These are phyloP conservation scores for Cytospora piceicola DNA, from an alignment of 2,329 filamentous ascomycete species.

Conservation along the genomic window DNA sequence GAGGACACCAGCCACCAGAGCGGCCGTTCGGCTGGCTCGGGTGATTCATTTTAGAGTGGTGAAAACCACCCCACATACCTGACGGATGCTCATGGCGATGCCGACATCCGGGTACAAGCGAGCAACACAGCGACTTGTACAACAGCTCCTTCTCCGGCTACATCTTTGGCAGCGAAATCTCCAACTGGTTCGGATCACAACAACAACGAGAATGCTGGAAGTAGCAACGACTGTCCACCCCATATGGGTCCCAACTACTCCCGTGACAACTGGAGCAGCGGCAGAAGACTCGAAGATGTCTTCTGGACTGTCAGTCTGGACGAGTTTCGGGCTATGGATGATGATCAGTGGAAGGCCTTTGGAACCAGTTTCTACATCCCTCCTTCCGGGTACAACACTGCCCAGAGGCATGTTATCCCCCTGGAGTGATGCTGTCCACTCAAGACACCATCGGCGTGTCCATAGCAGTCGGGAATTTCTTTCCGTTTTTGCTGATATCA, in stretches of 20 bases:
- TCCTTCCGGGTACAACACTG: slow-evolving; percentile 15
- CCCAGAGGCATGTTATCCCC: slow-evolving; percentile 2
- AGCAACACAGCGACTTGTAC: neutral
- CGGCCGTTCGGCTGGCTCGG: slow-evolving; percentile 7
- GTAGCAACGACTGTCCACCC: neutral
- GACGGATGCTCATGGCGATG: slow-evolving; percentile 6
- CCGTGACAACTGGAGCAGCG: neutral
- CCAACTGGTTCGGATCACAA: neutral
- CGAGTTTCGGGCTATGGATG: slow-evolving; percentile 21
- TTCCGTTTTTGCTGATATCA: neutral
- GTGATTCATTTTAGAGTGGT: slow-evolving; percentile 3
- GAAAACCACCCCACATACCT: neutral
- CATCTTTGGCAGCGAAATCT: too few species aligned
- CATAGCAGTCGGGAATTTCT: neutral
- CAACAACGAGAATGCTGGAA: neutral
- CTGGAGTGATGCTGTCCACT: neutral
- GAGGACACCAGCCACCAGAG: neutral
- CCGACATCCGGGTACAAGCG: slow-evolving; percentile 4
- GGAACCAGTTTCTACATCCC: slow-evolving; percentile 19
- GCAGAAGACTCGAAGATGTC: neutral
- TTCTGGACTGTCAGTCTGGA: slow-evolving; percentile 23
- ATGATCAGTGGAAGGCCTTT: slow-evolving; percentile 16
- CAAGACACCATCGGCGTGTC: too few species aligned
- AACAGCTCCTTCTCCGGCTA: neutral
- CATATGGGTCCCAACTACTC: slow-evolving; percentile 8